Evolutionary conservation across 2,329 filamentous ascomycete genomes (phyloP).

Genomic region (Penicillium olsonii): DNA sequence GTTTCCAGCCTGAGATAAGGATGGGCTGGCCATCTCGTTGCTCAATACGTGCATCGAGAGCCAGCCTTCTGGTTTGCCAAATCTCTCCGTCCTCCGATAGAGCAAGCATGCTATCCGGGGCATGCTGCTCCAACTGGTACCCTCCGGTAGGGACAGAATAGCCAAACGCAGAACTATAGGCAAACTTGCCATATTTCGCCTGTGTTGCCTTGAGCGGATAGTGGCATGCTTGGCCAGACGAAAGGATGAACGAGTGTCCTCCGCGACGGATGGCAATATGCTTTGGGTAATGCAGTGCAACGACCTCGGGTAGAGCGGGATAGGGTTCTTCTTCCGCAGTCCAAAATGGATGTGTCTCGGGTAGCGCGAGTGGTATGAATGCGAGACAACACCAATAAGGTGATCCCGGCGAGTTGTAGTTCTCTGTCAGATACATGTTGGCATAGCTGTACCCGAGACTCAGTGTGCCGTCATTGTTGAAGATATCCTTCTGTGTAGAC

Average conservation of each 20-base stretch:
- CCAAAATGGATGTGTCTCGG: slow-evolving; percentile 74
- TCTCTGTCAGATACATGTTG: slow-evolving; percentile 79
- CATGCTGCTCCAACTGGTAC: slow-evolving; percentile 75
- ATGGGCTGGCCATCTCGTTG: slow-evolving; percentile 54
- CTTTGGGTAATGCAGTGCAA: slow-evolving; percentile 65
- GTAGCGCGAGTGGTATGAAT: slow-evolving; percentile 72
- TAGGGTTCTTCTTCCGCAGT: slow-evolving; percentile 65
- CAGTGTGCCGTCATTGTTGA: slow-evolving; percentile 72
- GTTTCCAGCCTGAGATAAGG: slow-evolving; percentile 69
- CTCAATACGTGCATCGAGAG: slow-evolving; percentile 65
- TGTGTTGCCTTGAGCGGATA: slow-evolving; percentile 81
- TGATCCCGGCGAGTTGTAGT: slow-evolving; percentile 75
- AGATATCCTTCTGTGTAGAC: slow-evolving; percentile 73
- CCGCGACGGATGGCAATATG: slow-evolving; percentile 72
- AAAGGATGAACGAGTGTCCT: slow-evolving; percentile 75
- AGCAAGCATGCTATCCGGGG: slow-evolving; percentile 73
- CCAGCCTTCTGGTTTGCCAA: slow-evolving; percentile 74
- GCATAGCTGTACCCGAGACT: slow-evolving; percentile 77
- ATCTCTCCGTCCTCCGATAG: slow-evolving; percentile 75
- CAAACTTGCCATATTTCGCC: slow-evolving; percentile 78
- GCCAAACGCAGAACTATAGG: slow-evolving; percentile 73
- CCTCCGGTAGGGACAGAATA: slow-evolving; percentile 77
- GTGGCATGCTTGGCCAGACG: slow-evolving; percentile 76
- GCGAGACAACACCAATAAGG: slow-evolving; percentile 79
- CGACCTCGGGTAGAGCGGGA: slow-evolving; percentile 61